Evolutionary conservation across 768 basidiomycete genomes (phyloP), one percentile per base, ranked within the genome.

Genomic region (Kwoniella sp.): DNA sequence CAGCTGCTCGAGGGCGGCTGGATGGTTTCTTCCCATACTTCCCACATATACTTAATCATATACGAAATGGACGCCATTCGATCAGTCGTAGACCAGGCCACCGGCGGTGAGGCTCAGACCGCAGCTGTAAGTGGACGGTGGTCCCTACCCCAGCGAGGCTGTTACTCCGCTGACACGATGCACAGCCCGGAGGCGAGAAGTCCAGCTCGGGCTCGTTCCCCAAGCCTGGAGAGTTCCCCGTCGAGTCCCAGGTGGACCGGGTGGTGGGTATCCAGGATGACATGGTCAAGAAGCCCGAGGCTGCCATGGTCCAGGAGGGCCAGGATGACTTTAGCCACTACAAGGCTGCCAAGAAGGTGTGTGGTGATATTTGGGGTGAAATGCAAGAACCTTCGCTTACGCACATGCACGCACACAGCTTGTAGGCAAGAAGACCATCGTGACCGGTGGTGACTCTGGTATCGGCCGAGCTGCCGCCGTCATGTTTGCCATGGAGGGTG

Each of bases 401-500:
- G 43, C 10, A 9, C 38, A 15, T 34, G n/a, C 10, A 19, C 37
- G 2, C 4, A 19, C 11, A 31, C 78, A 80, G 72, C 72, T 81
- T 29, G 66, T 77, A 44, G 80, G 78, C 11, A 78, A 78, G 68
- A 78, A 75, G 48, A 76, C 77, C 1, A 65, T 82, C 60, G 74
- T 81, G 46, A 81, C 80, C 1, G 80, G 80, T 28, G 79, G 75
- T 20, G 80, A 81, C 61, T 78, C 77, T 15, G 79, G 80, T 17
- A 81, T 80, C 41, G 79, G 80, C 10, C 61, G 79, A 17, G 69
- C 76, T 20, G 71, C 75, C 10, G 79, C 79, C 2, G 70, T 79
- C 49, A 74, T 79, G 62, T 76, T 65, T 40, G 74, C 74, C n/a
- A 62, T 74, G 53, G 76, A 75, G 49, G 76, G 76, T 43, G 75